These are phyloP conservation scores for Lipomyces lipofer DNA, from an alignment of 805 yeast genomes.

Conservation along the genomic window DNA sequence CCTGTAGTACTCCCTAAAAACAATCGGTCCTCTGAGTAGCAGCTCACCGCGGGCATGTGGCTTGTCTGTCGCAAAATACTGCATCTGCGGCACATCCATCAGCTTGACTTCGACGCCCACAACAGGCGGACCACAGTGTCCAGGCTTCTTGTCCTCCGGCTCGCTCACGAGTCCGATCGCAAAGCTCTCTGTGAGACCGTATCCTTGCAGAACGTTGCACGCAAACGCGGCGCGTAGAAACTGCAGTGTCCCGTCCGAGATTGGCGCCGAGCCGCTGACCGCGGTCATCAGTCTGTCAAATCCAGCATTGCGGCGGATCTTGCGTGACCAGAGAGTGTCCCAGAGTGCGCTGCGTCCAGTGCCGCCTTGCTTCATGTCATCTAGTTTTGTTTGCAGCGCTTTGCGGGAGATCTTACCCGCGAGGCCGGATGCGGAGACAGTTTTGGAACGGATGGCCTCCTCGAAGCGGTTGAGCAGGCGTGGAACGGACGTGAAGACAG, in stretches of 20 bases:
- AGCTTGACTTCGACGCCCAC: slow-evolving; percentile 58
- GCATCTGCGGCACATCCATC: slow-evolving; percentile 65
- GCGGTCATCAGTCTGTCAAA: slow-evolving; percentile 46
- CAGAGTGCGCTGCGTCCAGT: slow-evolving; percentile 43
- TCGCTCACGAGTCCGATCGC: slow-evolving; percentile 36
- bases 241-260: slow-evolving; percentile 57
- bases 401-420: slow-evolving; percentile 46
- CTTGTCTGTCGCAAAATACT: slow-evolving; percentile 47
- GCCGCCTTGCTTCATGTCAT: slow-evolving; percentile 41
- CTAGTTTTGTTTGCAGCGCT: slow-evolving; percentile 48
- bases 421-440: slow-evolving; percentile 47
- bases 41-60: slow-evolving; percentile 60
- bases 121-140: slow-evolving; percentile 64
- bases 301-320: slow-evolving; percentile 51
- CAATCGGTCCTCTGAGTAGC: slow-evolving; percentile 63
- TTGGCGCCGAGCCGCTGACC: slow-evolving; percentile 69
- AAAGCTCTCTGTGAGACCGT: slow-evolving; percentile 39
- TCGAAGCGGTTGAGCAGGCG: slow-evolving; percentile 63
- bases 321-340: slow-evolving; percentile 46
- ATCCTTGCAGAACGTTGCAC: slow-evolving; percentile 60
- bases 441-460: slow-evolving; percentile 56
- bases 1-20: slow-evolving; percentile 58
- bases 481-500: slow-evolving; percentile 59
- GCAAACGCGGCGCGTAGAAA: slow-evolving; percentile 65
- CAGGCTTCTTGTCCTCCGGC: slow-evolving; percentile 49